Evolutionary conservation across 2,329 filamentous ascomycete genomes (phyloP), one percentile per base, ranked within the genome.

Genomic region (Venturiaceae sp.): DNA sequence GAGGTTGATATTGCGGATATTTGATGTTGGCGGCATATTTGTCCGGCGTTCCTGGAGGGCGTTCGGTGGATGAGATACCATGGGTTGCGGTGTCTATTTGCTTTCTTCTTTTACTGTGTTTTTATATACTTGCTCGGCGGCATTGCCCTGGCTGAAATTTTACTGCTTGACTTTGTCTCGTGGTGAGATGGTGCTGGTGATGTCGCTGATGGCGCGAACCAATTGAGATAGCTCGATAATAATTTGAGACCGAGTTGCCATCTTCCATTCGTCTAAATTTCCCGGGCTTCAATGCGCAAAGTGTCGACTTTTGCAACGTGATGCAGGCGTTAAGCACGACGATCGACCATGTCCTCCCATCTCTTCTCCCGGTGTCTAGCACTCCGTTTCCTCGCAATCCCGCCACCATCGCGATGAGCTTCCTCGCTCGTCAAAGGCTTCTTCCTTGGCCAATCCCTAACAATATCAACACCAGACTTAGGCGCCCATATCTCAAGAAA

Each of bases 381-480:
- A 54, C 66, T 69, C 59, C 63, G 64, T 59, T 69, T 72, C 33
- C 66, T 28, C 37, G 19, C 41, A 21, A 53, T n/a, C 2, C 23
- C 36, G 2, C 21, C 28, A 9, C 32, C 53, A 30, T 60, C 53
- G 16, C 30, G 52, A n/a, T 50, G 19, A 23, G 30, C 55, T 1
- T 60, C 58, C 8, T n/a, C 44, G 7, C 6, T 16, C 7, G 8
- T 34, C n/a, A 47, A 19, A 1, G 39, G 57, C 50, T 21, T n/a
- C 69, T 96, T 96, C 67, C 88, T 85, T 2, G 94, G 94, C 94
- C 94, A 99, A 65, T 92, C 88, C 53, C 87, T 85, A 53, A 90
- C 92, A 60, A 94, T 84, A 66, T 99, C 94, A 63, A 99, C 97
- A 44, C 84, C 82, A 37, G 88, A 85, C 60, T 92, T 79, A 0